phyloP scores from a whole-genome alignment of 441 rosid genomes.

The Melastoma candidum region DNA sequence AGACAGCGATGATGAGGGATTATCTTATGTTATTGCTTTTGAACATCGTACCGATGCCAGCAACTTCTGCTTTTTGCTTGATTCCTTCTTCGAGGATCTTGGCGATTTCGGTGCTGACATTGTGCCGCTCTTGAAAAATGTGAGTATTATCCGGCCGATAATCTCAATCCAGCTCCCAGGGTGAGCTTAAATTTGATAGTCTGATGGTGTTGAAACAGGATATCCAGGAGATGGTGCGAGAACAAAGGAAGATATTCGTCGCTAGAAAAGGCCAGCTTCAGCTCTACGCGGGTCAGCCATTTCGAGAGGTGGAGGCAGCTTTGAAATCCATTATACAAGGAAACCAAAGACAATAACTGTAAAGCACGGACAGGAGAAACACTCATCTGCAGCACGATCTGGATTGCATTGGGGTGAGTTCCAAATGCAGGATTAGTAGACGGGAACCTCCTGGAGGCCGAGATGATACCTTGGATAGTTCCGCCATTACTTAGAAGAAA shows the following conservation, averaged over 20 bases:
- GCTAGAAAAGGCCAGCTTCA: slow-evolving; percentile 67
- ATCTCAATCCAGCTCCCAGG: too few relatives aligned
- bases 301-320: slow-evolving; percentile 61
- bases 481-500: too few relatives aligned
- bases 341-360: slow-evolving; percentile 1
- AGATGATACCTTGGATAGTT: too few relatives aligned
- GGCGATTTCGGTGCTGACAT: slow-evolving; percentile 50
- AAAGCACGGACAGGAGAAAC: too few relatives aligned
- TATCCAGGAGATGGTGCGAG: slow-evolving; percentile 40
- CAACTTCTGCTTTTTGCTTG: slow-evolving; percentile 64
- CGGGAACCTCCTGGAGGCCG: too few relatives aligned
- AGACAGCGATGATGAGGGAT: slow-evolving; percentile 17
- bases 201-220: slow-evolving; percentile 32
- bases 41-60: slow-evolving; percentile 75
- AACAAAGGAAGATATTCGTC: slow-evolving; percentile 42
- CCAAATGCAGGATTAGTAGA: too few relatives aligned
- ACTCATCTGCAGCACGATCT: too few relatives aligned
- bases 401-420: too few relatives aligned
- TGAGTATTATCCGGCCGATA: slow-evolving; percentile 17
- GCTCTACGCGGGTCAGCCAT: slow-evolving; percentile 73
- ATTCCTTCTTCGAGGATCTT: slow-evolving; percentile 54
- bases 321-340: slow-evolving; percentile 39
- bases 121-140: slow-evolving; percentile 51
- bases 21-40: slow-evolving; percentile 48
- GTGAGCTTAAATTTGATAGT: not conserved